phyloP scores from a whole-genome alignment of 2,329 filamentous ascomycete genomes.

The Pseudocercospora pini-densiflorae region DNA sequence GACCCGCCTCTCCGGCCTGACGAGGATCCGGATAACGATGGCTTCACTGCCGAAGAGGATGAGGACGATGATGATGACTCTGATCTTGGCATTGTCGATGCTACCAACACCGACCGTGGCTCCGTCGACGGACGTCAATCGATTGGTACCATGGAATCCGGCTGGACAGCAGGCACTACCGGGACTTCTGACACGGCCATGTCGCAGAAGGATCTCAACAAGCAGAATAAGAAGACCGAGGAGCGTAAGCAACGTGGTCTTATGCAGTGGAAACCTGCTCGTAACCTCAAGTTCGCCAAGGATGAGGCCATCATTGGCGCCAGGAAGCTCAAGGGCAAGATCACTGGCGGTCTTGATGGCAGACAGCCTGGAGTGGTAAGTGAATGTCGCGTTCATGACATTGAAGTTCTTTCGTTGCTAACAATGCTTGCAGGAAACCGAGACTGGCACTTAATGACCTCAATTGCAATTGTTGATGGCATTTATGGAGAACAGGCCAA shows the following conservation, averaged over 20 bases:
- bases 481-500: not conserved
- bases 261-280: constrained; percentile 94
- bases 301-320: constrained; percentile 82
- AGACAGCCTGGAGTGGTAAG: constrained; percentile 78
- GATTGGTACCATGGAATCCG: constrained; percentile 37
- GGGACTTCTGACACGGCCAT: constrained; percentile 31
- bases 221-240: constrained; percentile 70
- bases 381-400: not conserved
- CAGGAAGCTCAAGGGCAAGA: constrained; percentile 74
- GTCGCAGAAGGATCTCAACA: constrained; percentile 63
- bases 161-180: constrained; percentile 40
- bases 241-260: constrained; percentile 85
- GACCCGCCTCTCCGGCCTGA: constrained; percentile 53
- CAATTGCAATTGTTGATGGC: not conserved
- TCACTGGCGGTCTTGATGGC: constrained; percentile 73
- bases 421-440: constrained; percentile 28
- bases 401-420: constrained; percentile 12
- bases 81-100: constrained; percentile 65
- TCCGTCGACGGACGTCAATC: constrained; percentile 31
- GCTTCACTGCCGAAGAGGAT: constrained; percentile 44
- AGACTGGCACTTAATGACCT: constrained; percentile 22
- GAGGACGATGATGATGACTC: constrained; percentile 42
- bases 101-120: constrained; percentile 39
- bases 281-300: constrained; percentile 85
- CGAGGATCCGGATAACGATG: constrained; percentile 53